A percentile compares a stretch with the other conserved stretches of the same genome.
These are phyloP conservation scores for Pleurotus eryngii DNA, from an alignment of 768 basidiomycete genomes.

Conservation along the genomic window DNA sequence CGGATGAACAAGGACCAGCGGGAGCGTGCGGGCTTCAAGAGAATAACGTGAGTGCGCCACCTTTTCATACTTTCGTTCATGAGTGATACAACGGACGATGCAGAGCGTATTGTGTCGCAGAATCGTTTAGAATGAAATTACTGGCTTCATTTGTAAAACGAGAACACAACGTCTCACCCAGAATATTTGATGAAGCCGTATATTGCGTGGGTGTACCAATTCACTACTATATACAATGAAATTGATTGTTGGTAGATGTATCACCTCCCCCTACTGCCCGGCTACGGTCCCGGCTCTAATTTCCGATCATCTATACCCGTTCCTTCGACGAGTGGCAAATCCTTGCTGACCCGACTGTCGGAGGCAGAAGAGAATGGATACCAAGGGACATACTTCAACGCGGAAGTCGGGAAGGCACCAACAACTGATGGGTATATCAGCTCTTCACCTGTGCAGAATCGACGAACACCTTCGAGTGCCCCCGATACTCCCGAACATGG, in stretches of 20 bases:
- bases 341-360: constrained; percentile 65
- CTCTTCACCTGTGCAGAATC: constrained; percentile 37
- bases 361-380: constrained; percentile 91
- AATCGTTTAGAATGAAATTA: constrained; percentile 80
- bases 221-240: background rate
- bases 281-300: constrained; percentile 81
- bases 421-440: constrained; percentile 64
- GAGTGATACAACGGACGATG: constrained; percentile 35
- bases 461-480: constrained; percentile 9
- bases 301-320: constrained; percentile 79
- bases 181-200: constrained; percentile 90
- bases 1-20: constrained; percentile 86
- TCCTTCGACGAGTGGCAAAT: constrained; percentile 47
- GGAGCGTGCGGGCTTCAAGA: constrained; percentile 60
- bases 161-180: constrained; percentile 85
- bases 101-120: constrained; percentile 88
- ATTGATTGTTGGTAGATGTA: constrained; percentile 61
- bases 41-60: background rate
- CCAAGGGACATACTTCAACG: constrained; percentile 77
- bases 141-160: constrained; percentile 84
- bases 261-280: constrained; percentile 86
- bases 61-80: background rate
- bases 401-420: constrained; percentile 28
- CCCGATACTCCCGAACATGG: constrained; percentile 12
- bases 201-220: constrained; percentile 67